A percentile compares a stretch with the other conserved stretches of the same genome.
Evolutionary conservation across 345 rosid genomes (phyloP).

Genomic region (Trapa bicornis): DNA sequence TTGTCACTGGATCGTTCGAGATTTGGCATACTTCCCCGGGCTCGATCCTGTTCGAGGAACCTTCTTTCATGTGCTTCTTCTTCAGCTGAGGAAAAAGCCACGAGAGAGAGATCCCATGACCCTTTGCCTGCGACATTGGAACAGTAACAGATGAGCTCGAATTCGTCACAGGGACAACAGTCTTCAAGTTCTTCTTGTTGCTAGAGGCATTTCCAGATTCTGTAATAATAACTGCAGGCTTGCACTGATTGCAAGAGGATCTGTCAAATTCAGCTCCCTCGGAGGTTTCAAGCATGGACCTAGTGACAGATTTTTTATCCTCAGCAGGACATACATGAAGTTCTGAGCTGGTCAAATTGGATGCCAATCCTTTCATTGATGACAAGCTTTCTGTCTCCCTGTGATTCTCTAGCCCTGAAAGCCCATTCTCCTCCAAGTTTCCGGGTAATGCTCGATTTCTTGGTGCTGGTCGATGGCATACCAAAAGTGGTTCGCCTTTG

Average conservation of each 20-base stretch:
- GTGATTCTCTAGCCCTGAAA: constrained; percentile 19
- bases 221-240: constrained; percentile 28
- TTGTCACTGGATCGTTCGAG: constrained; percentile 40
- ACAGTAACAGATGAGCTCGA: constrained; percentile 31
- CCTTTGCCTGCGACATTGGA: constrained; percentile 54
- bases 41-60: constrained; percentile 55
- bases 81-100: constrained; percentile 69
- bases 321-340: constrained; percentile 45
- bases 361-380: constrained; percentile 43
- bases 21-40: constrained; percentile 68
- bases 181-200: constrained; percentile 46
- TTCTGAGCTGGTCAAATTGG: constrained; percentile 22
- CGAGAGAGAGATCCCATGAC: constrained; percentile 48
- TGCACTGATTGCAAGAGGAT: constrained; percentile 65
- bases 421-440: constrained; percentile 57
- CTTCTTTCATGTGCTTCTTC: constrained; percentile 55
- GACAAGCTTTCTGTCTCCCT: constrained; percentile 33
- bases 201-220: constrained; percentile 27
- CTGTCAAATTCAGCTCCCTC: constrained; percentile 32
- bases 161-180: constrained; percentile 62
- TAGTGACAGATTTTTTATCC: constrained; percentile 36
- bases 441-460: constrained; percentile 47
- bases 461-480: constrained; percentile 24
- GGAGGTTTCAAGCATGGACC: constrained; percentile 29
- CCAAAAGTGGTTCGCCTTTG: constrained; percentile 51